Conservation (phyloP, 2,329 filamentous ascomycete genomes). For the Fusarium fujikuroi region DNA sequence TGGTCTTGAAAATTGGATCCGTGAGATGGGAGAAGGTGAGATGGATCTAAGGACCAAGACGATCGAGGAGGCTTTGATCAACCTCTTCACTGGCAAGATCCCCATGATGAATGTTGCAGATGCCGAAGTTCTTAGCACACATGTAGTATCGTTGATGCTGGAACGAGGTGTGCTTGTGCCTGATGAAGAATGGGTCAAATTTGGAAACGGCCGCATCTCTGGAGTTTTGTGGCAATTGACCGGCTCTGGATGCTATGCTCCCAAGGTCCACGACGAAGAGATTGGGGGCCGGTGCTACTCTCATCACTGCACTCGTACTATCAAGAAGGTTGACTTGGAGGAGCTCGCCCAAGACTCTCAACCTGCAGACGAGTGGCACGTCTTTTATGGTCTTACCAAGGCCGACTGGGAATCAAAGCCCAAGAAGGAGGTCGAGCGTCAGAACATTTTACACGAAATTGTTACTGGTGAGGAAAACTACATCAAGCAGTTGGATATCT, state of each 20-base stretch:
- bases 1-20: slow-evolving; percentile 86
- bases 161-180: slow-evolving; percentile 79
- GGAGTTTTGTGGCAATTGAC: slow-evolving; percentile 95
- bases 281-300: slow-evolving; percentile 87
- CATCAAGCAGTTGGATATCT: slow-evolving; percentile 87
- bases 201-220: slow-evolving; percentile 81
- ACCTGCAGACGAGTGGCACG: slow-evolving; percentile 82
- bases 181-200: slow-evolving; percentile 98
- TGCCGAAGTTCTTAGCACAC: slow-evolving; percentile 84
- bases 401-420: slow-evolving; percentile 76
- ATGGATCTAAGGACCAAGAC: slow-evolving; percentile 85
- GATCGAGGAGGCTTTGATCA: slow-evolving; percentile 87
- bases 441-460: slow-evolving; percentile 95
- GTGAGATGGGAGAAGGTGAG: slow-evolving; percentile 90
- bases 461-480: slow-evolving; percentile 92
- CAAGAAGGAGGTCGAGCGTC: slow-evolving; percentile 90
- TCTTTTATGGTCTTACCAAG: slow-evolving; percentile 85
- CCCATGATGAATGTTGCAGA: slow-evolving; percentile 99
- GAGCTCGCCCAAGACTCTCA: slow-evolving; percentile 77
- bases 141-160: slow-evolving; percentile 84
- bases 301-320: slow-evolving; percentile 89
- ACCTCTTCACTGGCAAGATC: slow-evolving; percentile 92
- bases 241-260: slow-evolving; percentile 89
- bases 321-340: slow-evolving; percentile 93
- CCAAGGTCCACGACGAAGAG: slow-evolving; percentile 79